phyloP scores from a whole-genome alignment of 2,329 filamentous ascomycete species.

The Sarocladium kiliense region DNA sequence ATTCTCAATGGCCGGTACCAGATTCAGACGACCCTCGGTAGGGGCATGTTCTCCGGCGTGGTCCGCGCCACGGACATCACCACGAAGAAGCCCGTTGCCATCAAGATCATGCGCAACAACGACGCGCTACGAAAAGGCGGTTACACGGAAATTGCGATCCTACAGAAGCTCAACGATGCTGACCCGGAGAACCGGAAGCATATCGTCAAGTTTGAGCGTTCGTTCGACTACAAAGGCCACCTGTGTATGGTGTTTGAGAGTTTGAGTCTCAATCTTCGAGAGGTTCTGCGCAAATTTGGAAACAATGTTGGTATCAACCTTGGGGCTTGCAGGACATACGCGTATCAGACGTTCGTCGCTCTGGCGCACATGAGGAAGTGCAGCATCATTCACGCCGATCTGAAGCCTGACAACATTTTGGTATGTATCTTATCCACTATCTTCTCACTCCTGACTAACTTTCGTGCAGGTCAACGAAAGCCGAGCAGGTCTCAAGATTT shows the following conservation, averaged over 20 bases:
- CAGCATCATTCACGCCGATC: conserved; percentile 89
- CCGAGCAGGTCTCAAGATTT: conserved; percentile 84
- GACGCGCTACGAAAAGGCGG: conserved; percentile 88
- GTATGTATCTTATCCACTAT: conserved; percentile 36
- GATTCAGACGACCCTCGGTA: conserved; percentile 79
- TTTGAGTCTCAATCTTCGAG: conserved; percentile 84
- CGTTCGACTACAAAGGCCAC: conserved; percentile 92
- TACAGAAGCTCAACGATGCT: conserved; percentile 78
- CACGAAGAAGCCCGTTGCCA: conserved; percentile 73
- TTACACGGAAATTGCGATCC: conserved; percentile 88
- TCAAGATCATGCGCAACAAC: conserved; percentile 98
- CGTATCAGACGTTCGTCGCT: conserved; percentile 89
- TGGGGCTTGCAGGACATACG: conserved; percentile 79
- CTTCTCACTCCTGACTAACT: conserved; percentile 20
- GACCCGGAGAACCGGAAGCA: conserved; percentile 90
- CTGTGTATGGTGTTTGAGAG: conserved; percentile 97
- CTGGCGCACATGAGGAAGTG: conserved; percentile 84
- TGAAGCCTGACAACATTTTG: conserved; percentile 97
- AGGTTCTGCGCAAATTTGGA: conserved; percentile 92
- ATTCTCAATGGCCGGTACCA: conserved; percentile 85
- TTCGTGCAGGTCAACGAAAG: conserved; percentile 63
- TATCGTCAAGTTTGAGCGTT: conserved; percentile 78
- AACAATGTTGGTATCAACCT: conserved; percentile 91
- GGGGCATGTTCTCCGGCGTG: conserved; percentile 96
- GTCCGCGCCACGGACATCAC: conserved; percentile 77